Evolutionary conservation across 75 land plant species (phyloP).

Genomic region (Cunninghamia lanceolata): DNA sequence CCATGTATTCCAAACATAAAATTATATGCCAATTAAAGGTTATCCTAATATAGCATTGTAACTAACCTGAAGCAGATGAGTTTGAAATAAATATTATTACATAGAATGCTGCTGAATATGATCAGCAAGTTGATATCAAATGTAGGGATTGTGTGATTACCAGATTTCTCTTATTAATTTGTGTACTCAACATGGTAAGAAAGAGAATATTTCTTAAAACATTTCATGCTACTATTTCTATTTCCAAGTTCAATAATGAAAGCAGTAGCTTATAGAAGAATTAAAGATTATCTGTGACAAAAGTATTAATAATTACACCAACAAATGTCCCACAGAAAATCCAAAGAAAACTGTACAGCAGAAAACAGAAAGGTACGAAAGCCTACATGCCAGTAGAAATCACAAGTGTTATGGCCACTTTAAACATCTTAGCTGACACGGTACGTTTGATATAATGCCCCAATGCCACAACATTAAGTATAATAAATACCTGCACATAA

Average conservation of each 20-base stretch:
- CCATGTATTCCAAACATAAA: background rate
- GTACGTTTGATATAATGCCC: slow-evolving; percentile 87
- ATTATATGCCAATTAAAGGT: background rate
- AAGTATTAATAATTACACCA: background rate
- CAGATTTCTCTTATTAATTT: background rate
- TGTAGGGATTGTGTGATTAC: background rate
- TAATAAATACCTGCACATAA: slow-evolving; percentile 82
- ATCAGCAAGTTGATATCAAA: background rate
- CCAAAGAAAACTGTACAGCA: background rate
- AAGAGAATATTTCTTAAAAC: background rate
- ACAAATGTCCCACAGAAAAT: background rate
- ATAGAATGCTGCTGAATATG: background rate
- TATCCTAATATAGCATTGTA: background rate
- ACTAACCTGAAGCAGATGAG: background rate
- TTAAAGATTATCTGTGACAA: background rate
- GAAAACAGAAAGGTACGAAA: slow-evolving; percentile 1
- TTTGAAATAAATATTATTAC: background rate
- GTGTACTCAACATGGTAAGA: background rate
- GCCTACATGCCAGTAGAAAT: slow-evolving; percentile 83
- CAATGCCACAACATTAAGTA: slow-evolving; percentile 87
- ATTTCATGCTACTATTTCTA: background rate
- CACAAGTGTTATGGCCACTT: slow-evolving; percentile 78
- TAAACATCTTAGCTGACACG: slow-evolving; percentile 76
- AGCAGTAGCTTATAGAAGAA: background rate
- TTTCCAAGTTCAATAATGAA: background rate